Conservation (phyloP, 306 rosid genomes). For the Gastrolobium villosum region DNA sequence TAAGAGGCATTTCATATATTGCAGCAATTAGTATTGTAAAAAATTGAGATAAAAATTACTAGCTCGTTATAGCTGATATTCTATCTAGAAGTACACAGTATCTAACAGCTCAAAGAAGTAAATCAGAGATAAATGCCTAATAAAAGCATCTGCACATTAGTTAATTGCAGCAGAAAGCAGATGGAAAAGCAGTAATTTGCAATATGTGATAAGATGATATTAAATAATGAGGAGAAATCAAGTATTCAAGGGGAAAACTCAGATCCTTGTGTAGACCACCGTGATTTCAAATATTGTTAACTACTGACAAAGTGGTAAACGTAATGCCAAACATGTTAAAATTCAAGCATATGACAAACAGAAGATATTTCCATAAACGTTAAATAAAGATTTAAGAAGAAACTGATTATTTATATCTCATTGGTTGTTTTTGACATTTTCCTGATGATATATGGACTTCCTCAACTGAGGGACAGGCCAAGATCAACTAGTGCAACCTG, state of each 20-base stretch:
- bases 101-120: no score
- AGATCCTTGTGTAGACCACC: not conserved
- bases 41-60: no score
- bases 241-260: conserved; percentile 23
- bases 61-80: no score
- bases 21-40: no score
- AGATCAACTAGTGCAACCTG: conserved; percentile 11
- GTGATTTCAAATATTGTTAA: not conserved
- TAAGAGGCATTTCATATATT: no score
- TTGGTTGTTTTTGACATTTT: conserved; percentile 33
- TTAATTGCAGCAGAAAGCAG: conserved; percentile 4
- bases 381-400: conserved; percentile 1
- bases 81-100: no score
- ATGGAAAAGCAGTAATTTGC: not conserved
- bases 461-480: conserved; percentile 12
- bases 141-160: not conserved
- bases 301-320: not conserved
- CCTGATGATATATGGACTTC: not conserved
- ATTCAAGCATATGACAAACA: conserved; percentile 26
- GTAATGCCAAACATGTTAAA: not conserved
- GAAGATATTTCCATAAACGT: not conserved
- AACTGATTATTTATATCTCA: conserved; percentile 3
- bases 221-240: conserved; percentile 1
- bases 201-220: not conserved
- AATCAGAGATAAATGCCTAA: not conserved